A percentile compares a stretch with the other conserved stretches of the same genome.
Evolutionary conservation across 495 filamentous ascomycete genomes (phyloP).

Genomic region (Acidiella bohemica): DNA sequence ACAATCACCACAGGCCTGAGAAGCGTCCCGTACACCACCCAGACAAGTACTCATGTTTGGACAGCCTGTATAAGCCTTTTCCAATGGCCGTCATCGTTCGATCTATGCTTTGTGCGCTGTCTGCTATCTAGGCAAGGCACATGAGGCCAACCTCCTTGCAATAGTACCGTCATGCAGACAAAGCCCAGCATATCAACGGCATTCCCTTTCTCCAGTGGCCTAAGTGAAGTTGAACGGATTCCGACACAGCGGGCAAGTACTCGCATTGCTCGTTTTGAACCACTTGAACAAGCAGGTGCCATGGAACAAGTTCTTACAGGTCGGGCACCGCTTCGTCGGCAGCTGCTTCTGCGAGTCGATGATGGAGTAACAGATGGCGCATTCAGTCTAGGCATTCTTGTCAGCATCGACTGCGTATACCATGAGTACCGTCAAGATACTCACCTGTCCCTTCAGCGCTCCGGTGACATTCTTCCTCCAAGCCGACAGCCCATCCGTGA

Average conservation of each 20-base stretch:
- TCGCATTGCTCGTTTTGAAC: constrained; percentile 86
- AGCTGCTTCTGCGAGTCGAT: constrained; percentile 74
- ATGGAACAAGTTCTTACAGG: constrained; percentile 93
- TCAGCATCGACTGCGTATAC: neutral
- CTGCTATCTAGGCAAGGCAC: no score
- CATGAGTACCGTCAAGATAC: neutral
- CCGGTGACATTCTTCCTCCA: constrained; percentile 75
- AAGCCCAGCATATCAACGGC: no score
- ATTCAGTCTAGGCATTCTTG: neutral
- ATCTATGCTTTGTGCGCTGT: no score
- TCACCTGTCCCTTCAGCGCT: constrained; percentile 77
- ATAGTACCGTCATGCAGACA: no score
- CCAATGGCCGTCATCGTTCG: no score
- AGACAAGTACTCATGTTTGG: no score
- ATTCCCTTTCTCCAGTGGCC: no score
- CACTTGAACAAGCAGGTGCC: constrained; percentile 79
- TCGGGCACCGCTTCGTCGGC: constrained; percentile 79
- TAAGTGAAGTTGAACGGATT: constrained; percentile 56
- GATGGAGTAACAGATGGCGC: constrained; percentile 87
- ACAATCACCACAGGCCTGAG: no score
- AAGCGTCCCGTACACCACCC: no score
- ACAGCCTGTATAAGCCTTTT: no score
- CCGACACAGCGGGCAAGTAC: constrained; percentile 66
- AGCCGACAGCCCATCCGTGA: constrained; percentile 70
- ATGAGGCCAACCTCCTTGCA: no score